Base-by-base conservation (phyloP, 345 rosid genomes). In the Hibiscus tridactylites region DNA sequence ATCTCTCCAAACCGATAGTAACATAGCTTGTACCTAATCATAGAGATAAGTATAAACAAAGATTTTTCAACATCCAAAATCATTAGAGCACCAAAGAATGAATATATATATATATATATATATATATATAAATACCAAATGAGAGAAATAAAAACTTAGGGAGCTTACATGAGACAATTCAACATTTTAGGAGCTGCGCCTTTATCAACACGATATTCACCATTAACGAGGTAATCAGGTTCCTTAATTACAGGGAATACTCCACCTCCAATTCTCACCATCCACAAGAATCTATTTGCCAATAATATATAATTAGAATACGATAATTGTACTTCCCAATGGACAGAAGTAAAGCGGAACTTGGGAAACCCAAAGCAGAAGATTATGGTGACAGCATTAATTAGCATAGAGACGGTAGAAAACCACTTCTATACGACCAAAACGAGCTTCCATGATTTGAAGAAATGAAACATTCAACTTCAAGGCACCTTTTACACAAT, bases 181-280 rank as follows among this genome's bases (percentile, higher is more conserved):
- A 95, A 71, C 99, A 95, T 90, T 84, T 95, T 95, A 49, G 98
- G 94, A 50, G 99, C 90, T 54, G 97, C 99, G 58, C 97, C 96
- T 78, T 95, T 95, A 88, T 95, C 99, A 66, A 95, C 96, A 47
- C 99, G 99, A 70, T 92, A 95, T 72, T 95, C 99, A 2, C 99
- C 99, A 80, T 95, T 95, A 53, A 89, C 99, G 47, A 95, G 97
- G 84, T 95, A 95, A 78, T 92, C 97, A 70, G 96, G 91, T 82
- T 95, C 99, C 87, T 88, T 92, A 69, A 95, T 95, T 64, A 92
- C 98, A 66, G 99, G 99, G 80, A 84, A 95, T 42, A 95, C 97
- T 74, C 99, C 98, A 8, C 99, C 99, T 78, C 99, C 99, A 76
- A 95, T 95, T 80, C 99, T 90, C 80, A 95, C 99, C 99, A 95